Base-by-base conservation (phyloP, 345 rosid genomes). In the Hypericum perforatum region DNA sequence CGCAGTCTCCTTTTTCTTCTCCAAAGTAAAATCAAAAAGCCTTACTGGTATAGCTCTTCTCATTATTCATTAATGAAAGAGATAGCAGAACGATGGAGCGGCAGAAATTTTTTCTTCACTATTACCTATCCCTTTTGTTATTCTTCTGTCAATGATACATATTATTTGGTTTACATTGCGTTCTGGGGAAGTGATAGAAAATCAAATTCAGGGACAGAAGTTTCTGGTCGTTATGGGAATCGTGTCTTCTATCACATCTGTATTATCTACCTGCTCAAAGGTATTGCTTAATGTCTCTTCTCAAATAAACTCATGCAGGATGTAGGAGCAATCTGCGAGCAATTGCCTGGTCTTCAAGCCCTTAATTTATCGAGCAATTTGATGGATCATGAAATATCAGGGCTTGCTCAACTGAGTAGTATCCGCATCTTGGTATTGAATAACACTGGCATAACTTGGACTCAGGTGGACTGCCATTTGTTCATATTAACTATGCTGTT, bases 391-490 rank as follows among this genome's bases (percentile, higher is more conserved):
- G 74, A 69, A 29, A 44, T 71, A 37, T 48, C 45, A 57, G 77
- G 66, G 45, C 64, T 91, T 61, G 79, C 78, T 7, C 78, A 59
- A 60, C 74, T 85, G 13, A 70, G 74, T 61, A 68, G 58, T 55
- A 77, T 91, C 49, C 82, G 78, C 55, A 62, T 81, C 58, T 68
- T 91, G 66, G 98, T 88, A 71, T 53, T 91, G 65, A 91, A 85
- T 74, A 58, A 66, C 77, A 74, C 76, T 12, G 79, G 90, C 53
- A 52, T 85, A 41, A 78, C 54, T 45, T 91, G 95, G 98, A 73
- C 65, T 37, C 86, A 85, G 90, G 98, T 85, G 51, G 45, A 48
- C 22, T 49, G 48, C 41, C 37, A 39, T 8, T 45, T 3, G 16
- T 40, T 40, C n/a, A 29, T 16, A 63, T 22, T 22, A 11, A 46